phyloP scores from a whole-genome alignment of 371 early-diverging fungal genomes.

The Sporodiniella umbellata region DNA sequence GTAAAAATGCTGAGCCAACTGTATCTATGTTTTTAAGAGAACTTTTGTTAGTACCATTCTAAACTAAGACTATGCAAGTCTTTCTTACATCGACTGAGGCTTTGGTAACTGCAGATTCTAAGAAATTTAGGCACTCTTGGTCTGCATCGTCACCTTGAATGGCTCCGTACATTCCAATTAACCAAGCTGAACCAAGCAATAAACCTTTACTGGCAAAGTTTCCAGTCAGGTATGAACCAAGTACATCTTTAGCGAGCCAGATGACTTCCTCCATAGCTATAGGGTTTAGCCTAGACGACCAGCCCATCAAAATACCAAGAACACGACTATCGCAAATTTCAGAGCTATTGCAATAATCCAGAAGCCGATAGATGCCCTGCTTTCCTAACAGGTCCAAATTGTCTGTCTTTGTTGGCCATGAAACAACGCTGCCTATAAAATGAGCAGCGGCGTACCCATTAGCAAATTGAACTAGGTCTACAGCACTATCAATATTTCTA shows the following conservation, averaged over 20 bases:
- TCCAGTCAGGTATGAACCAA: slow-evolving; percentile 18
- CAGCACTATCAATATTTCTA: slow-evolving; percentile 29
- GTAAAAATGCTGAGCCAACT: slow-evolving; percentile 25
- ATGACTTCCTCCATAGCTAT: slow-evolving; percentile 25
- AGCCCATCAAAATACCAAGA: slow-evolving; percentile 43
- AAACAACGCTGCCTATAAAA: slow-evolving; percentile 34
- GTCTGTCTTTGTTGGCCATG: slow-evolving; percentile 48
- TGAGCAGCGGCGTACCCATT: slow-evolving; percentile 52
- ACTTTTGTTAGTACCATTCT: not conserved
- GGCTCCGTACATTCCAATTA: slow-evolving; percentile 20
- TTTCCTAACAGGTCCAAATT: slow-evolving; percentile 22
- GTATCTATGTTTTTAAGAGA: slow-evolving; percentile 2
- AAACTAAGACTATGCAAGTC: no score
- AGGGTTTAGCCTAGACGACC: slow-evolving; percentile 26
- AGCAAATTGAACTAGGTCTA: slow-evolving; percentile 44
- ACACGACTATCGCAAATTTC: slow-evolving; percentile 21
- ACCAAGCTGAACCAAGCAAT: slow-evolving; percentile 35
- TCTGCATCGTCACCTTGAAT: slow-evolving; percentile 11
- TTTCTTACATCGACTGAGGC: slow-evolving; percentile 26
- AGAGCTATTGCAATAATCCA: slow-evolving; percentile 14
- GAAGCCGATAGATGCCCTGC: slow-evolving; percentile 7
- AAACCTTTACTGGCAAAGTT: slow-evolving; percentile 18
- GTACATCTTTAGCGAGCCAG: slow-evolving; percentile 15
- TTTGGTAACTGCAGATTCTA: slow-evolving; percentile 19
- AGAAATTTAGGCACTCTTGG: slow-evolving; percentile 7